Evolutionary conservation across 805 yeast genomes (phyloP).

Genomic region (Lipomyces oligophaga): DNA sequence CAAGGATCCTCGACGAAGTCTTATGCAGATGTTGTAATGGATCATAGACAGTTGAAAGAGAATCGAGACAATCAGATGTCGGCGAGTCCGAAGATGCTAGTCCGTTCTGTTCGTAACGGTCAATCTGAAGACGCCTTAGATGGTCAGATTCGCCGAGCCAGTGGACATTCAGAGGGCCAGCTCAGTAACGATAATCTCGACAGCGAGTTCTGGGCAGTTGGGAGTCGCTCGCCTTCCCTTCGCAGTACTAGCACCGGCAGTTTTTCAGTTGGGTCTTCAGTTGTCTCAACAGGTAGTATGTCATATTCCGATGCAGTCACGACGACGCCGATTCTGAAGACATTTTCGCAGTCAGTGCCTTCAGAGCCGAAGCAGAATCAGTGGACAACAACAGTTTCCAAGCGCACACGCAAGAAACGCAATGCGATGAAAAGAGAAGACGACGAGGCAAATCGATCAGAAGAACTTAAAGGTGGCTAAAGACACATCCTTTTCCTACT

Average conservation of each 20-base stretch:
- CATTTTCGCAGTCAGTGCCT: neutral
- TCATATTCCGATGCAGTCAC: neutral
- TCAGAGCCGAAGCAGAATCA: conserved; percentile 6
- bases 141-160: neutral
- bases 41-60: conserved; percentile 5
- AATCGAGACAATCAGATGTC: neutral
- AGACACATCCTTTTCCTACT: no score
- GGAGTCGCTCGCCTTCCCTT: neutral
- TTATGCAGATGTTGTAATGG: conserved; percentile 20
- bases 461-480: conserved; percentile 16
- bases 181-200: conserved; percentile 5
- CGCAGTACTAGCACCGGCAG: neutral
- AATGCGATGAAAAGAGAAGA: conserved; percentile 6
- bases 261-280: neutral
- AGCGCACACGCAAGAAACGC: conserved; percentile 16
- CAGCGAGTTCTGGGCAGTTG: conserved; percentile 16
- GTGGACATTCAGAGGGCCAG: neutral
- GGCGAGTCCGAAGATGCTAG: neutral
- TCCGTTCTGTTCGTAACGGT: neutral
- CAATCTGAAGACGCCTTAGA: neutral
- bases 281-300: neutral
- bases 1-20: conserved; percentile 14
- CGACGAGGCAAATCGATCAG: conserved; percentile 1
- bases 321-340: neutral
- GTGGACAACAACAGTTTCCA: conserved; percentile 24